phyloP scores from a whole-genome alignment of 371 early-diverging fungal species.

The Apophysomyces sp. region DNA sequence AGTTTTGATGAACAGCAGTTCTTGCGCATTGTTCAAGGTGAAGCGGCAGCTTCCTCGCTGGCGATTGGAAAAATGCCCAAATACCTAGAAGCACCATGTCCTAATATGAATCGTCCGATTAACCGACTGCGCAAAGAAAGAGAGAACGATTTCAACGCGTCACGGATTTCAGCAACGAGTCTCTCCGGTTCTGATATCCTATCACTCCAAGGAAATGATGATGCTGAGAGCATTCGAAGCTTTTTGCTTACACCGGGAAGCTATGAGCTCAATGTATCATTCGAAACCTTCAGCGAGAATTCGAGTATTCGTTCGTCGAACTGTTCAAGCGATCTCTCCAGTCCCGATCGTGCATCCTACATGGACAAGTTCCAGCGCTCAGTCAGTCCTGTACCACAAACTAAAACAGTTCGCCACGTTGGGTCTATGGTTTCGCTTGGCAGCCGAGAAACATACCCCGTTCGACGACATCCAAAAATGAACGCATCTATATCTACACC shows the following conservation, averaged over 20 bases:
- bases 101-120: background rate
- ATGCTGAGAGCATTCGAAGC: background rate
- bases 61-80: conserved; percentile 28
- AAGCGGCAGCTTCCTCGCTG: conserved; percentile 7
- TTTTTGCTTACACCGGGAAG: background rate
- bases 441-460: background rate
- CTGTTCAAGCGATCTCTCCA: background rate
- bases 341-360: background rate
- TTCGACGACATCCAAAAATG: background rate
- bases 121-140: background rate
- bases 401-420: background rate
- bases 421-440: background rate
- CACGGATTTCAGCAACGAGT: background rate
- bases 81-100: background rate
- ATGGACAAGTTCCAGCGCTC: background rate
- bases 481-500: background rate
- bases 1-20: conserved; percentile 37
- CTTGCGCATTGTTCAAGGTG: conserved; percentile 30
- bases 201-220: background rate
- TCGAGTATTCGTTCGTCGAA: background rate
- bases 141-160: background rate
- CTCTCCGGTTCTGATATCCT: background rate
- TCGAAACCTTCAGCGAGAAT: background rate
- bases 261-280: background rate
- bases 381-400: background rate